Evolutionary conservation across 257 asterid species (phyloP).

Genomic region (Cynanchum wilfordii): DNA sequence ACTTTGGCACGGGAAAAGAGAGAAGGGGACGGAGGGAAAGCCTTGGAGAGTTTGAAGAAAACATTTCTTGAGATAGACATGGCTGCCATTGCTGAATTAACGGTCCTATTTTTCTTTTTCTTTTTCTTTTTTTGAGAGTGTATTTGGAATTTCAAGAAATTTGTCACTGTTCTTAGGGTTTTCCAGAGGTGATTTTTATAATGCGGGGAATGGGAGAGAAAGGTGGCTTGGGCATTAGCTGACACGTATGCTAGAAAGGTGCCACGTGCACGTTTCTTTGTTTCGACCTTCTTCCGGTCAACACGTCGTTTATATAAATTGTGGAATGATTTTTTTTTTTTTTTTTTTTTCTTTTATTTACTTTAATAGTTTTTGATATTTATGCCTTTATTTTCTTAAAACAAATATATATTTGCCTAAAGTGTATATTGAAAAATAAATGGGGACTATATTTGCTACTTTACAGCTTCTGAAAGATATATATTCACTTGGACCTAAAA

Average conservation of each 20-base stretch:
- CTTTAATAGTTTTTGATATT: no score
- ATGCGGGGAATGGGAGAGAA: not conserved
- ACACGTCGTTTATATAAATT: not conserved
- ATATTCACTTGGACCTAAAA: not conserved
- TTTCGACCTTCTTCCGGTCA: not conserved
- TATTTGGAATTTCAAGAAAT: not conserved
- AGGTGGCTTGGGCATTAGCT: not conserved
- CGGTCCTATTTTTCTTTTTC: no score
- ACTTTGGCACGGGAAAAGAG: constrained; percentile 30
- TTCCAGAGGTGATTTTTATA: not conserved
- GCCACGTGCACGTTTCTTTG: not conserved
- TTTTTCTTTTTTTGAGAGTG: not conserved
- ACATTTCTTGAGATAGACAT: constrained; percentile 33
- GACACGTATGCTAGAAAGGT: not conserved
- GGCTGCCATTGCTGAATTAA: constrained; percentile 42
- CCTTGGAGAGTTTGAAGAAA: constrained; percentile 35
- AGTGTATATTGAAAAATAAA: no score
- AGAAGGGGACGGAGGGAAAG: constrained; percentile 35
- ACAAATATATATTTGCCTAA: no score
- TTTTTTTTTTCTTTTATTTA: no score
- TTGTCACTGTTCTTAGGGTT: not conserved
- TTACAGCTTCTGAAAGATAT: no score
- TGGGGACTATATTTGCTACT: no score
- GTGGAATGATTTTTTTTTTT: no score
- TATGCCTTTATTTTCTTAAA: no score